Base-by-base conservation (phyloP, 768 basidiomycete species). In the Aureoboletus auriporus region DNA sequence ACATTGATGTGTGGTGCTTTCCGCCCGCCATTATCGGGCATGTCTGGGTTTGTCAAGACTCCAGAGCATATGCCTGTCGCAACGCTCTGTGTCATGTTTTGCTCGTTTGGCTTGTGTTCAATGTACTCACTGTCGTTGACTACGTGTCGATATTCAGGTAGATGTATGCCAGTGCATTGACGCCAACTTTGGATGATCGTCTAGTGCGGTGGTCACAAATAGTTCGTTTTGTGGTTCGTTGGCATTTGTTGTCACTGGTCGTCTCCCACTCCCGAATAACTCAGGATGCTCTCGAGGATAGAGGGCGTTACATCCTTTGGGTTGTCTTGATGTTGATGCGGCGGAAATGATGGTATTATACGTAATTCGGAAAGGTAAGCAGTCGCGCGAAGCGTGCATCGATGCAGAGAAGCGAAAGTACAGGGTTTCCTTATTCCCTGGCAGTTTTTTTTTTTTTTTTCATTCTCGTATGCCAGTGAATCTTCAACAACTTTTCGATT, bases 91-190 rank as follows among this genome's bases (percentile, higher is more conserved):
- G 76, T 86, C 6, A 75, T 83, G 62, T 74, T 96, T 5, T 91
- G 93, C 67, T 58, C 83, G 36, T 71, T 74, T 14, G 93, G 92
- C 3, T 85, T 91, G 56, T 77, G 83, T 51, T 75, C 79, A 4
- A 82, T 89, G 89, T 90, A 52, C 30, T 9, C 5, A 8, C 28
- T 13, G 33, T 14, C 1, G 20, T 12, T 35, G 37, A 23, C 8
- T 1, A 27, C 3, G 5, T 20, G 7, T 26, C 6, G 12, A 14
- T 33, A 13, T 6, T 29, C 13, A 81, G 78, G 60, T 74, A 73
- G 66, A 80, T 83, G 40, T 87, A 87, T 62, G 69, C 83, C 0
- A 82, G 80, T 37, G 83, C 86, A 89, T 93, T 3, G 92, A 96
- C 60, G 82, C 90, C 8, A 96, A 94, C 57, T 72, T 75, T 3